phyloP scores from a whole-genome alignment of 805 yeast species.

The Candida fluviatilis region DNA sequence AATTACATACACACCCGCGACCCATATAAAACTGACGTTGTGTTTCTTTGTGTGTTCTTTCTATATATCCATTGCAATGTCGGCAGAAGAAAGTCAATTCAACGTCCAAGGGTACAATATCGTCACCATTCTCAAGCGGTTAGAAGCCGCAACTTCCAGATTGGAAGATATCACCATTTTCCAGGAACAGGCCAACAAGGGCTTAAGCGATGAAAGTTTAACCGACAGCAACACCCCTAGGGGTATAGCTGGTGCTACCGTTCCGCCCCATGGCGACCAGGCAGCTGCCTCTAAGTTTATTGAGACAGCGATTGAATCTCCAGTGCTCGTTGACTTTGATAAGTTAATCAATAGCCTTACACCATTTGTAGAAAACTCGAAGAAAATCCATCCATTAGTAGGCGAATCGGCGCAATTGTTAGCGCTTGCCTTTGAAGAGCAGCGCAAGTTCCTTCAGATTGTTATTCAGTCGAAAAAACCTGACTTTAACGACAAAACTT shows the following conservation, averaged over 20 bases:
- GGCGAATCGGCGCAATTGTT: conserved; percentile 50
- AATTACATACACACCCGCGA: too few species aligned
- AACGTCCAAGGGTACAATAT: conserved; percentile 81
- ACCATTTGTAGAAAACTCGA: conserved; percentile 57
- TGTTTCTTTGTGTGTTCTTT: not conserved
- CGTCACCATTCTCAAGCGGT: conserved; percentile 65
- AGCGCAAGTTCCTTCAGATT: conserved; percentile 54
- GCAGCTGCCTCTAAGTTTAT: conserved; percentile 13
- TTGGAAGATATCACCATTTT: conserved; percentile 82
- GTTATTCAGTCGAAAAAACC: conserved; percentile 66
- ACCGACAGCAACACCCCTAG: conserved; percentile 3
- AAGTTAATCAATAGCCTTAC: conserved; percentile 47
- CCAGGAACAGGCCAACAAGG: conserved; percentile 52
- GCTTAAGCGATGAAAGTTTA: conserved; percentile 1
- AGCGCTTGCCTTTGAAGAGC: conserved; percentile 53
- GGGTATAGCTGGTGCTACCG: conserved; percentile 4
- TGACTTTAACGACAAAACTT: conserved; percentile 48
- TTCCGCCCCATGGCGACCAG: conserved; percentile 8
- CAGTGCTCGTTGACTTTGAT: conserved; percentile 46
- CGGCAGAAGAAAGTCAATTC: conserved; percentile 41
- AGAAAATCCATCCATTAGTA: conserved; percentile 52
- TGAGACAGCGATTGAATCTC: conserved; percentile 10
- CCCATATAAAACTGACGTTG: not conserved
- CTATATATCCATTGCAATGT: conserved; percentile 13
- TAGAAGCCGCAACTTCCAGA: conserved; percentile 91